Base-by-base conservation (phyloP, 2,329 filamentous ascomycete species). In the Purpureocillium lavendulum region DNA sequence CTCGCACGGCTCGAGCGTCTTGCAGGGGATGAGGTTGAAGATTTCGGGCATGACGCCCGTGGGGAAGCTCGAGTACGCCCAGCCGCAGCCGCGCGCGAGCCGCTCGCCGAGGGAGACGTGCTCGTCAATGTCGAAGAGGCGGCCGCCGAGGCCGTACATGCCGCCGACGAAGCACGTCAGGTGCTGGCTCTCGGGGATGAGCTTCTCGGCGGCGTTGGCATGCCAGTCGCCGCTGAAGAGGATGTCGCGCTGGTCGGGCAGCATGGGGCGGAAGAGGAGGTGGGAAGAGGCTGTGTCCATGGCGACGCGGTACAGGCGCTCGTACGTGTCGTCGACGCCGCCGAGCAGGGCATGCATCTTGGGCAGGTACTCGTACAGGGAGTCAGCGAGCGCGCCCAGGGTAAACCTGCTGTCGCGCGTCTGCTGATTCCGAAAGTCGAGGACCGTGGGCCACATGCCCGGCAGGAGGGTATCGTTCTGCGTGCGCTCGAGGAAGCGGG, bases 401-500 rank as follows among this genome's bases (percentile, higher is more conserved):
- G 70, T 73, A 48, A 72, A 78, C 3, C 41, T 57, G 8, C 61
- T 61, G 13, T 48, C 51, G 11, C 60, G 41, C 64, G 56, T 75
- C 11, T 78, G 64, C 35, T 84, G 80, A 44, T 77, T 66, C 11
- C 50, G 50, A 12, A 61, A 57, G 58, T 89, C 75, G 30, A 92
- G 61, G 30, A 66, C 67, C 7, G 76, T 69, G 1, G 86, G 84
- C 83, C 84, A 92, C 66, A 92, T 72, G 3, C 87, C 86, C 0
- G 85, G 85, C 6, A 90, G 58, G n/a, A 64, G 67, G 0, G 85
- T 88, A 4, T 68, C 59, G 50, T 80, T 77, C 60, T 92, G 86
- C 38, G 75, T 74, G 30, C 69, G 65, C 39, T 82, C 71, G n/a
- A 94, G 69, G 16, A 80, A 73, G 41, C 82, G 72, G 8, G 82